These are phyloP conservation scores for Verticillium nonalfalfae DNA, from an alignment of 2,329 filamentous ascomycete genomes.

Conservation along the genomic window DNA sequence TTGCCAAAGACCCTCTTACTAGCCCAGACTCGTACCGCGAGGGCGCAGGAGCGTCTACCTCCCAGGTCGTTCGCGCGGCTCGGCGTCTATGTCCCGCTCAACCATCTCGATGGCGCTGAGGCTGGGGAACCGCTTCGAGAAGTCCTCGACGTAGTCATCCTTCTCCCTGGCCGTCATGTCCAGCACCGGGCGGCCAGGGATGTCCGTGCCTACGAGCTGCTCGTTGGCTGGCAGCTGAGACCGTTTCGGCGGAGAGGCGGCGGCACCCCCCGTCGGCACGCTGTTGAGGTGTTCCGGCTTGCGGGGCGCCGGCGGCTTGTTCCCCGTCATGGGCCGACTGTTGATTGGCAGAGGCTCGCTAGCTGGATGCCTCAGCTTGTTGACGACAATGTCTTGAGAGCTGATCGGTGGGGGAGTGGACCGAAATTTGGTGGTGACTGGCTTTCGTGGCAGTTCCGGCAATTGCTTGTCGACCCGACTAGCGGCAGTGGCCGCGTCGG, in stretches of 20 bases:
- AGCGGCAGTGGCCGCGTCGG: conserved; percentile 43
- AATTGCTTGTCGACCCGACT: conserved; percentile 29
- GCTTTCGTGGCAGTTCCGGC: conserved; percentile 46
- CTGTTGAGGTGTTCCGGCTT: conserved; percentile 58
- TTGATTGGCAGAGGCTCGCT: conserved; percentile 18
- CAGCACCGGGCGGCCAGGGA: conserved; percentile 41
- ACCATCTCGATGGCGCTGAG: conserved; percentile 82
- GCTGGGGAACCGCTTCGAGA: conserved; percentile 82
- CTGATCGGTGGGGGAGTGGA: conserved; percentile 18
- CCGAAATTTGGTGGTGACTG: conserved; percentile 28
- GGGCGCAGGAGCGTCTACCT: neutral
- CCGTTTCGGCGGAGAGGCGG: conserved; percentile 7
- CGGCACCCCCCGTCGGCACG: conserved; percentile 33
- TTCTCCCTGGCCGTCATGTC: conserved; percentile 54
- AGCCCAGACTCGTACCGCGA: neutral
- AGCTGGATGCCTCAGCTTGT: conserved; percentile 13
- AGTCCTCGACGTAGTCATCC: conserved; percentile 63
- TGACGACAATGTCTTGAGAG: conserved; percentile 8
- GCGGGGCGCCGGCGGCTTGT: conserved; percentile 49
- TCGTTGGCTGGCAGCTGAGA: conserved; percentile 13
- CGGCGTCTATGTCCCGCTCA: conserved; percentile 55
- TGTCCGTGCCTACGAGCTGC: conserved; percentile 35
- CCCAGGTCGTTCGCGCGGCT: conserved; percentile 15
- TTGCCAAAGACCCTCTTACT: neutral
- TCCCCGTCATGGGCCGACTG: neutral